A percentile compares a stretch with the other conserved stretches of the same genome.
Conservation (phyloP, 768 basidiomycete species). For the Pleurotus pulmonarius region DNA sequence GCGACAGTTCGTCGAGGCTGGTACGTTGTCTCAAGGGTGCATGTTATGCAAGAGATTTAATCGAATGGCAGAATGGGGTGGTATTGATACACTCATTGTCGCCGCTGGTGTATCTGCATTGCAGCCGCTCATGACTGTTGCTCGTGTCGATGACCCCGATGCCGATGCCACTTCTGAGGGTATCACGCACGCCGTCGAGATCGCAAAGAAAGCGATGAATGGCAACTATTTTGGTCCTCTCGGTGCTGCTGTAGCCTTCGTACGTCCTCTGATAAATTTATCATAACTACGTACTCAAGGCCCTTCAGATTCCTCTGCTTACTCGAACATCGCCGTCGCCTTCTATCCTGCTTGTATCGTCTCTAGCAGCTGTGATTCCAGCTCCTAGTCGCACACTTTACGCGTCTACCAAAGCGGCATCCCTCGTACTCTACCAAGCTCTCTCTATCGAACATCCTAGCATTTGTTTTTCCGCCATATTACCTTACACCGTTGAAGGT, state of each 20-base stretch:
- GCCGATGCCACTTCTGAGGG: slow-evolving; percentile 47
- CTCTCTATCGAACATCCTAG: slow-evolving; percentile 77
- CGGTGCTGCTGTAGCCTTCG: slow-evolving; percentile 67
- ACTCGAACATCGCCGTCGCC: slow-evolving; percentile 60
- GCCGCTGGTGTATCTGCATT: slow-evolving; percentile 83
- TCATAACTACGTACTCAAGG: neutral
- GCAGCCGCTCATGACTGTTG: slow-evolving; percentile 68
- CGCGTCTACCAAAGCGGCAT: slow-evolving; percentile 78
- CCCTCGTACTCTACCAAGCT: slow-evolving; percentile 71
- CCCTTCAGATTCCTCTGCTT: slow-evolving; percentile 72
- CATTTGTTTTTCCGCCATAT: slow-evolving; percentile 56
- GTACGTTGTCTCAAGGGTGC: slow-evolving; percentile 35
- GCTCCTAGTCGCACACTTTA: slow-evolving; percentile 86
- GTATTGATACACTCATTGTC: slow-evolving; percentile 80
- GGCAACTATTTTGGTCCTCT: slow-evolving; percentile 74
- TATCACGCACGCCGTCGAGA: slow-evolving; percentile 53
- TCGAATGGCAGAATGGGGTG: slow-evolving; percentile 60
- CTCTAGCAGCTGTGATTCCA: slow-evolving; percentile 74
- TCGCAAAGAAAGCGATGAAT: slow-evolving; percentile 50
- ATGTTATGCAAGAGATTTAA: neutral
- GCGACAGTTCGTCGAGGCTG: slow-evolving; percentile 45
- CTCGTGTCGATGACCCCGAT: slow-evolving; percentile 43
- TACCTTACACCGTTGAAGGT: slow-evolving; percentile 74
- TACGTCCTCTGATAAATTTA: slow-evolving; percentile 28
- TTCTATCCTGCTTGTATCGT: slow-evolving; percentile 76